Evolutionary conservation across 2,329 filamentous ascomycete species (phyloP).

Genomic region (Trichoderma koningii): DNA sequence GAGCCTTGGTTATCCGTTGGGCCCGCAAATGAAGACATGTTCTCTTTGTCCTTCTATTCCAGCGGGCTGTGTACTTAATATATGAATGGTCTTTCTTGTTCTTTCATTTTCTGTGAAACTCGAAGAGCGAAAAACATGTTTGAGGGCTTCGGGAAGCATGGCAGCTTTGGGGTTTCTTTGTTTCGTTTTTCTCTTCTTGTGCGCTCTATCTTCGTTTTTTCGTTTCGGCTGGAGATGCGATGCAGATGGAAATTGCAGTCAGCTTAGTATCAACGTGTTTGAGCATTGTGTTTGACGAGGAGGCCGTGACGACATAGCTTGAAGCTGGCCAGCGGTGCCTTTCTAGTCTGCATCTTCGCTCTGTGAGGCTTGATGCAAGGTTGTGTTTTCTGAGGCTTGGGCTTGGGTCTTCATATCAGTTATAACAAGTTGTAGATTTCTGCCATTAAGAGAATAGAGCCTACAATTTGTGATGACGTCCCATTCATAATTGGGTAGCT

Average conservation of each 20-base stretch:
- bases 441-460: too few relatives aligned
- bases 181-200: neutral
- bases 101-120: neutral
- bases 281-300: too few relatives aligned
- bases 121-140: neutral
- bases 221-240: neutral
- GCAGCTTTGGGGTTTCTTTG: neutral
- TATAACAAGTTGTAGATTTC: too few relatives aligned
- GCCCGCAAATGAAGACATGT: conserved; percentile 19
- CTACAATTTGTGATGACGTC: too few relatives aligned
- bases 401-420: too few relatives aligned
- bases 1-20: conserved; percentile 10
- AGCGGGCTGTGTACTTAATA: conserved; percentile 25
- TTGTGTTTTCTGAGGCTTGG: too few relatives aligned
- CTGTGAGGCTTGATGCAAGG: neutral
- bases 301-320: neutral
- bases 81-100: conserved; percentile 11
- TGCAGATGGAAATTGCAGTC: neutral
- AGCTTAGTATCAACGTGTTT: neutral
- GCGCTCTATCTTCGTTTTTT: neutral
- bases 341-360: neutral
- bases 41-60: neutral
- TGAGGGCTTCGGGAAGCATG: neutral
- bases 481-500: too few relatives aligned
- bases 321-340: neutral